Percentiles rank a stretch among this genome's conserved stretches.
Evolutionary conservation across 192 early-diverging fungal species (phyloP).

Genomic region (Podila horticola): DNA sequence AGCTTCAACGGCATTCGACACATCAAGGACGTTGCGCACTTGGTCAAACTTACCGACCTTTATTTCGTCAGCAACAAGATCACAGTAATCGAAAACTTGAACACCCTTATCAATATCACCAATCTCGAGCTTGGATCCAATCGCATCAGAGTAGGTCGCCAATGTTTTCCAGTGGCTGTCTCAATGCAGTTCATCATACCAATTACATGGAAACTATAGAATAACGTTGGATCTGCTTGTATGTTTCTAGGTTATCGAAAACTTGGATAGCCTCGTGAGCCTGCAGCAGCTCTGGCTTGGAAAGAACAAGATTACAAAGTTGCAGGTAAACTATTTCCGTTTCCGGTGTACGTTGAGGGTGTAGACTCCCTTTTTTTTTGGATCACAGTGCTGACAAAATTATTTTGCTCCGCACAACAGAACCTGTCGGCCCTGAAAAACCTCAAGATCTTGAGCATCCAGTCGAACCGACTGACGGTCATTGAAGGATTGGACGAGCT

Average conservation of each 20-base stretch:
- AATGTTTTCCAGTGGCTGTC: too few species aligned
- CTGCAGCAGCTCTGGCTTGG: slow-evolving; percentile 95
- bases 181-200: too few species aligned
- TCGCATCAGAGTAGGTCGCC: slow-evolving; percentile 76
- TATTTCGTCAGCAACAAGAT: slow-evolving; percentile 97
- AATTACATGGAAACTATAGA: too few species aligned
- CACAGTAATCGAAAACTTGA: slow-evolving; percentile 80
- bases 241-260: slow-evolving; percentile 73
- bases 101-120: slow-evolving; percentile 68
- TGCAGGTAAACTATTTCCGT: slow-evolving; percentile 65
- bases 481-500: slow-evolving; percentile 81
- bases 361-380: too few species aligned
- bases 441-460: slow-evolving; percentile 77
- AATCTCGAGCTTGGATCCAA: slow-evolving; percentile 97
- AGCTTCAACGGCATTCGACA: slow-evolving; percentile 96
- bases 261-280: slow-evolving; percentile 80
- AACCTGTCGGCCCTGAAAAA: slow-evolving; percentile 70
- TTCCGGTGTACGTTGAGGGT: background rate
- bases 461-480: slow-evolving; percentile 87
- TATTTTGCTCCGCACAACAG: slow-evolving; percentile 33
- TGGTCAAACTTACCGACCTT: slow-evolving; percentile 75
- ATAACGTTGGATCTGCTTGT: background rate
- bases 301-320: slow-evolving; percentile 94
- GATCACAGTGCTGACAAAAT: background rate
- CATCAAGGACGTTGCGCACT: slow-evolving; percentile 73